Percentiles rank a stretch among this genome's conserved stretches.
phyloP scores from a whole-genome alignment of 73 alveolate species.

The Durusdinium trenchii region DNA sequence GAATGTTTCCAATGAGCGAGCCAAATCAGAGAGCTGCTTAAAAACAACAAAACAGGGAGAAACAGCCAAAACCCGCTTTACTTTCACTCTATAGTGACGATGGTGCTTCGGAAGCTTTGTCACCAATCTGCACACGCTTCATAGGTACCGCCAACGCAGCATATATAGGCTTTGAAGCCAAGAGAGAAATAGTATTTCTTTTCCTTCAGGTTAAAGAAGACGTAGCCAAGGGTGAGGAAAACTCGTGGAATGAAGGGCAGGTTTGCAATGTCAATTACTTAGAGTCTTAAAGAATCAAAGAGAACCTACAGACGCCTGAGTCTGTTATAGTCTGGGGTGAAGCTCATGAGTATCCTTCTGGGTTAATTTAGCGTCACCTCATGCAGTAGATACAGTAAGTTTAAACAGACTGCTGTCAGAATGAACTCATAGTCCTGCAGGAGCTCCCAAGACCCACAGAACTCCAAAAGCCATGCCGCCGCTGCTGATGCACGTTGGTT shows the following conservation, averaged over 20 bases:
- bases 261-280: neutral
- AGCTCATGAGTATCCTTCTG: too few relatives aligned
- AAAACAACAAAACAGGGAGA: neutral
- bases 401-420: neutral
- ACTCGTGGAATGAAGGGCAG: neutral
- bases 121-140: neutral
- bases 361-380: neutral
- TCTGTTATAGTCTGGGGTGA: too few relatives aligned
- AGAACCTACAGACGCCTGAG: too few relatives aligned
- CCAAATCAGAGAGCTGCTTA: neutral
- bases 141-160: conserved; percentile 3
- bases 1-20: neutral
- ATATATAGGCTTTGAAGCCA: neutral
- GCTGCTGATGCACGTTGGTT: conserved; percentile 6
- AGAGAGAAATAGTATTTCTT: neutral
- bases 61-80: neutral
- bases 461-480: neutral
- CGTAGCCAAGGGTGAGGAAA: neutral
- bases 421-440: too few relatives aligned
- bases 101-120: too few relatives aligned
- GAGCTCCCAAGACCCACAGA: neutral
- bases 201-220: neutral
- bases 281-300: neutral
- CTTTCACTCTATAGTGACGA: neutral
- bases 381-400: neutral